Base-by-base conservation (phyloP, 164 flowering plant species). In the Liriodendron chinense region DNA sequence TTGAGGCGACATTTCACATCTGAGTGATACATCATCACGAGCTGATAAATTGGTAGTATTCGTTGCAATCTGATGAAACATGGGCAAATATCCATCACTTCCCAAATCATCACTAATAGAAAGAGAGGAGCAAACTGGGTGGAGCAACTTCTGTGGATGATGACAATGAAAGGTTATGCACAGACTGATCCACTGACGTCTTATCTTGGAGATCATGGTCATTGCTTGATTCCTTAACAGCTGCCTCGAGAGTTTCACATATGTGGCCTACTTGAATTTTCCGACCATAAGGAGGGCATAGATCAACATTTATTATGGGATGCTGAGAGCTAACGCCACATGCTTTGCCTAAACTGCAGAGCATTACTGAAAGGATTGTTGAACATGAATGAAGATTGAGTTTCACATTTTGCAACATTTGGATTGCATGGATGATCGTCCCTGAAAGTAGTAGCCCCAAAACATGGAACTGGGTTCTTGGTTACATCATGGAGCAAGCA, bases 151-250 rank as follows among this genome's bases (percentile, higher is more conserved):
- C 67, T 64, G 24, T 64, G 34, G 67, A 75, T 50, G 77, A 73
- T 10, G 76, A 77, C 47, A 81, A 61, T 14, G 84, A 80, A 21
- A 76, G 79, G 28, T 78, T 73, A 61, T 28, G 24, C 67, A 78
- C 18, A 43, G 85, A 80, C 59, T 76, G 68, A 74, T 76, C 70
- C 70, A 74, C 74, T 6, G 77, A 22, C n/a, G 71, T 65, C 18
- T 78, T 50, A 68, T 65, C 68, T 48, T 21, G 2, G 9, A 43
- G 65, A 49, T 34, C 47, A 53, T 13, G 64, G 70, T 47, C 22
- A 69, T 28, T 67, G 49, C n/a, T 56, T 47, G 50, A 47, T 71
- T 70, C 21, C 48, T 57, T 69, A 16, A 22, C 48, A 34, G 50
- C 34, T 68, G 68, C 72, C 70, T 47, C 68, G 6, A 61, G 47